phyloP scores from a whole-genome alignment of 2,329 filamentous ascomycete genomes.

The Chaetomium sp. region DNA sequence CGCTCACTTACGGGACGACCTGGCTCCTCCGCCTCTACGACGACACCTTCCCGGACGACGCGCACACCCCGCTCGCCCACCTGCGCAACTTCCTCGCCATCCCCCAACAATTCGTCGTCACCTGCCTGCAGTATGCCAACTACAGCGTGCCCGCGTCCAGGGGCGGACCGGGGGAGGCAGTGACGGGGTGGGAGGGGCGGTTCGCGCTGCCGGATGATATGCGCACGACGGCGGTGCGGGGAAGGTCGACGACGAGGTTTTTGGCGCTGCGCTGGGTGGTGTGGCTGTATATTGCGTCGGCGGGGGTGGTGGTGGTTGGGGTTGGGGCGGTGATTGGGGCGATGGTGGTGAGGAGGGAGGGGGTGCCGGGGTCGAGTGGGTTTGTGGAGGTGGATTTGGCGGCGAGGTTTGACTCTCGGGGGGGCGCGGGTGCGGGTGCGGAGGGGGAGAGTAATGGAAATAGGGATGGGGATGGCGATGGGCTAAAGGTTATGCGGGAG shows the following conservation, averaged over 20 bases:
- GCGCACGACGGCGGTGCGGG: background rate
- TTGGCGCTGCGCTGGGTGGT: slow-evolving; percentile 10
- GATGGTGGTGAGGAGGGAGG: slow-evolving; percentile 10
- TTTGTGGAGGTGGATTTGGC: slow-evolving; percentile 22
- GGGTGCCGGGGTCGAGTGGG: slow-evolving; percentile 8
- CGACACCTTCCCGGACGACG: slow-evolving; percentile 19
- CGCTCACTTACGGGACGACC: slow-evolving; percentile 7
- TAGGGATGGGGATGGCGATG: slow-evolving; percentile 2
- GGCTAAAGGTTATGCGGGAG: slow-evolving; percentile 2
- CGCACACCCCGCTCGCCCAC: slow-evolving; percentile 11
- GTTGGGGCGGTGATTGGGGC: slow-evolving; percentile 3
- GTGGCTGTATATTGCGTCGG: slow-evolving; percentile 12
- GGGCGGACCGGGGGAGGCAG: background rate
- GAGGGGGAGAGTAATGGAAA: background rate
- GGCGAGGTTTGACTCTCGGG: background rate
- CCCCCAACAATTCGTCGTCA: slow-evolving; percentile 18
- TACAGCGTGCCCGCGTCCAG: slow-evolving; percentile 7
- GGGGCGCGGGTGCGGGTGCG: background rate
- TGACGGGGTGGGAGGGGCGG: background rate
- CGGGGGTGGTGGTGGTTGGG: slow-evolving; percentile 1
- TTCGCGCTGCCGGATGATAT: slow-evolving; percentile 15
- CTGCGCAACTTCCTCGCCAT: slow-evolving; percentile 23
- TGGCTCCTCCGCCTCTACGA: slow-evolving; percentile 19
- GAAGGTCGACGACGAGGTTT: slow-evolving; percentile 8
- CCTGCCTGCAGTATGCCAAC: slow-evolving; percentile 17